Base-by-base conservation (phyloP, 768 basidiomycete species). In the Cystobasidium tubakii region DNA sequence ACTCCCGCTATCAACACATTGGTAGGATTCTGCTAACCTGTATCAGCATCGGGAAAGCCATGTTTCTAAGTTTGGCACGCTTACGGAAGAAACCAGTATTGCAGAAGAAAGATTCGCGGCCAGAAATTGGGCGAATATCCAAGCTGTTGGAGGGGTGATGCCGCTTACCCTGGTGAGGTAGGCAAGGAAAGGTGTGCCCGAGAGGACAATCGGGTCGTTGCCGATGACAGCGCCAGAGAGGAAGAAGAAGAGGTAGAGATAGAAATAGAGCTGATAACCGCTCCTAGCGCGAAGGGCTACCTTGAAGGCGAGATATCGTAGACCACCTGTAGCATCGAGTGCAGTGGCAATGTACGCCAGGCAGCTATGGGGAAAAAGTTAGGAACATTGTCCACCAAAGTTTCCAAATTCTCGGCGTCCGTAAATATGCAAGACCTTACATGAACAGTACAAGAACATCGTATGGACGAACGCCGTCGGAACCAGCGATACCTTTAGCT, bases 371-470 rank as follows among this genome's bases (percentile, higher is more conserved):
- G 39, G 31, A 34, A 33, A 25, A 65, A 21, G 25, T 3, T 42
- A 7, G 10, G 10, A 1, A 62, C 3, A 0, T 7, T 29, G n/a
- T n/a, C n/a, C n/a, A n/a, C n/a, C n/a, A n/a, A n/a, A n/a, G n/a
- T n/a, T n/a, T n/a, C n/a, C n/a, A n/a, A n/a, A n/a, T n/a, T n/a
- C n/a, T n/a, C n/a, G n/a, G n/a, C n/a, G n/a, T n/a, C n/a, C n/a
- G n/a, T n/a, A n/a, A n/a, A n/a, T n/a, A n/a, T n/a, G n/a, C 21
- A 17, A 25, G 92, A 62, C 96, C 84, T 1, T 90, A 91, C 77
- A 92, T 87, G 82, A 98, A 97, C 0, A 98, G 83, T 29, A 91
- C 90, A 80, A 98, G 86, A 76, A 98, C 93, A 80, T 96, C 91
- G 79, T 93, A 90, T 0, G 94, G 94, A 76, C 89, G 86, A 29